Percentiles rank a stretch among this genome's conserved stretches.
Evolutionary conservation across 1,139 yeast genomes (phyloP).

Genomic region (Protomyces pachydermus): DNA sequence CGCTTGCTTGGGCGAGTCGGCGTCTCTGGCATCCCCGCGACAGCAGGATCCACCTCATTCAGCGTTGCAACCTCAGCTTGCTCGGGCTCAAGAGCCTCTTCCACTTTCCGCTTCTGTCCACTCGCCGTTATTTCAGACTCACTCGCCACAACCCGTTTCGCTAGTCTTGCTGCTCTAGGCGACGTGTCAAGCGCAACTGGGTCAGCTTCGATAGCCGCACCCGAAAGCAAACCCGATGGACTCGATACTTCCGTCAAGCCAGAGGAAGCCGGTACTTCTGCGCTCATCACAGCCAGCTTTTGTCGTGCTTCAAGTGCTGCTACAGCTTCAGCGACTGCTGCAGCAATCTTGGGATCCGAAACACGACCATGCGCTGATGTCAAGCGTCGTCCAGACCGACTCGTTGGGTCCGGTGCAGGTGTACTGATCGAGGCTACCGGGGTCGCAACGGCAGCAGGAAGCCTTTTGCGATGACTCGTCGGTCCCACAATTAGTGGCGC

Average conservation of each 20-base stretch:
- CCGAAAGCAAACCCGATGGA: too few species aligned
- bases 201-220: background rate
- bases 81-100: background rate
- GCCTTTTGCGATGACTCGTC: background rate
- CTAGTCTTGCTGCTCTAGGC: background rate
- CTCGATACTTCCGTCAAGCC: too few species aligned
- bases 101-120: background rate
- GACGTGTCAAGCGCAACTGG: background rate
- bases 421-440: background rate
- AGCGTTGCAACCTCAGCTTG: background rate
- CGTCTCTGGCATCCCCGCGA: background rate
- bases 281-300: background rate
- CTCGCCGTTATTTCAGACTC: background rate
- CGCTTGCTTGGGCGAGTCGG: background rate
- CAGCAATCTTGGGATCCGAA: background rate
- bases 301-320: background rate
- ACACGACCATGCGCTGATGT: background rate
- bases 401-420: background rate
- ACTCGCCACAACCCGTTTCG: background rate
- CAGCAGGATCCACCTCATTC: background rate
- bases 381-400: background rate
- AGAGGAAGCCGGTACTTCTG: background rate
- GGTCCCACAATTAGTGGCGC: background rate
- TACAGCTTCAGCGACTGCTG: background rate
- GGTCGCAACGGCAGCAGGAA: background rate